Conservation (phyloP, 1,284 basidiomycete genomes). For the Naganishia cerealis region DNA sequence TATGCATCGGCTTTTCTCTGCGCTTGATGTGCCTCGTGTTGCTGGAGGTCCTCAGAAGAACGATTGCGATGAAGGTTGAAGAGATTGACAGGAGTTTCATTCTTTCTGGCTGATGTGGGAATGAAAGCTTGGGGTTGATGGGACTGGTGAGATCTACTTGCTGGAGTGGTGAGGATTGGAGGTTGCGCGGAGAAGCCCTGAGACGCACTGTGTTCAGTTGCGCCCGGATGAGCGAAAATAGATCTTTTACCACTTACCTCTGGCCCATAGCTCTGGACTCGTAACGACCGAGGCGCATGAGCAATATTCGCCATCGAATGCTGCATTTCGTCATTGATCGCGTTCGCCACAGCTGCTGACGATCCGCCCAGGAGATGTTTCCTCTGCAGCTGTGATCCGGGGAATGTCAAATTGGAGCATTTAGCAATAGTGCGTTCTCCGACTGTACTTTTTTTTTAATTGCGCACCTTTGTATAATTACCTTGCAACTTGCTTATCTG, state of each 20-base stretch:
- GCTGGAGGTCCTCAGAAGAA: constrained; percentile 4
- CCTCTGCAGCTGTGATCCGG: constrained; percentile 33
- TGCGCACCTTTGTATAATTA: constrained; percentile 35
- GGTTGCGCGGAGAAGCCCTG: neutral
- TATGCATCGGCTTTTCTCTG: constrained; percentile 1
- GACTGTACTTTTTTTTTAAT: neutral
- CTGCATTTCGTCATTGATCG: constrained; percentile 30
- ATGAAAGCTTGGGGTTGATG: constrained; percentile 28
- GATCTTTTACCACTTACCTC: neutral
- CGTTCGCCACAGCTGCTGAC: constrained; percentile 23
- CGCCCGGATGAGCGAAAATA: neutral
- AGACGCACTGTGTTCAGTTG: neutral
- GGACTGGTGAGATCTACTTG: constrained; percentile 3
- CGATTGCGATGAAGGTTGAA: neutral
- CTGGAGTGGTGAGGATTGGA: neutral
- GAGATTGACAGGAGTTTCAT: constrained; percentile 2
- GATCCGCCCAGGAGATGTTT: constrained; percentile 31
- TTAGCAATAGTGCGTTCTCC: neutral
- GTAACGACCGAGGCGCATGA: constrained; percentile 1
- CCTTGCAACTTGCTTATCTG: constrained; percentile 33
- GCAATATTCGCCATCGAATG: constrained; percentile 7
- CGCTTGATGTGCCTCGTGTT: neutral
- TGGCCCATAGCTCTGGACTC: neutral
- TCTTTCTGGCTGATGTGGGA: constrained; percentile 10
- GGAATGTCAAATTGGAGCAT: neutral